A percentile compares a stretch with the other conserved stretches of the same genome.
phyloP scores from a whole-genome alignment of 2,329 filamentous ascomycete species.

The Ophiognomonia clavigignenti-juglandacearum region DNA sequence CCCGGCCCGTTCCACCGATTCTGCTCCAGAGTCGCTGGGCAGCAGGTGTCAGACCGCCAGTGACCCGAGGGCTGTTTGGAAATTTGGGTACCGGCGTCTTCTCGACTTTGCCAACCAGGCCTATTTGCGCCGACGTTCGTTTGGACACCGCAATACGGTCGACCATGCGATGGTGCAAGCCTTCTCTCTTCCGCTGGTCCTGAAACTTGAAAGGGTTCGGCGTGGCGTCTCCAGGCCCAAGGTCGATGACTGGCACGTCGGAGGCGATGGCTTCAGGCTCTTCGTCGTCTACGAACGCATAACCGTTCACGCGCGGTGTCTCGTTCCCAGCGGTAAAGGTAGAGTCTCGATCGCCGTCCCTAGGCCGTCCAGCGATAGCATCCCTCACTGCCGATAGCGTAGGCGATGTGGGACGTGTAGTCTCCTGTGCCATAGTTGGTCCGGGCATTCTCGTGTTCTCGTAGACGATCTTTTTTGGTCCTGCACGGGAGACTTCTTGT shows the following conservation, averaged over 20 bases:
- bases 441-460: constrained; percentile 75
- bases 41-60: constrained; percentile 64
- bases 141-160: constrained; percentile 74
- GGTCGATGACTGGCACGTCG: constrained; percentile 41
- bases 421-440: constrained; percentile 32
- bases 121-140: constrained; percentile 53
- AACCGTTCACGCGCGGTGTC: constrained; percentile 88
- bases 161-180: constrained; percentile 80
- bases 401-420: constrained; percentile 65
- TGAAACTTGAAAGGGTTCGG: constrained; percentile 78
- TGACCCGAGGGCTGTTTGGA: constrained; percentile 58
- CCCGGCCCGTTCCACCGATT: constrained; percentile 41
- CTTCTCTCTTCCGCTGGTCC: constrained; percentile 71
- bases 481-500: constrained; percentile 66
- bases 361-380: constrained; percentile 71
- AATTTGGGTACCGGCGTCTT: constrained; percentile 64
- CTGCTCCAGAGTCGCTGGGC: constrained; percentile 64
- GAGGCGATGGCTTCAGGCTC: constrained; percentile 42
- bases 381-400: constrained; percentile 80
- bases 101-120: constrained; percentile 54
- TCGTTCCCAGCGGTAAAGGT: constrained; percentile 57
- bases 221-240: constrained; percentile 56
- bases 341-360: constrained; percentile 58
- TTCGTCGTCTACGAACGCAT: constrained; percentile 87
- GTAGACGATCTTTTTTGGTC: constrained; percentile 73